Evolutionary conservation across 2,329 filamentous ascomycete species (phyloP).

Genomic region (Curvularia eragrostidis): DNA sequence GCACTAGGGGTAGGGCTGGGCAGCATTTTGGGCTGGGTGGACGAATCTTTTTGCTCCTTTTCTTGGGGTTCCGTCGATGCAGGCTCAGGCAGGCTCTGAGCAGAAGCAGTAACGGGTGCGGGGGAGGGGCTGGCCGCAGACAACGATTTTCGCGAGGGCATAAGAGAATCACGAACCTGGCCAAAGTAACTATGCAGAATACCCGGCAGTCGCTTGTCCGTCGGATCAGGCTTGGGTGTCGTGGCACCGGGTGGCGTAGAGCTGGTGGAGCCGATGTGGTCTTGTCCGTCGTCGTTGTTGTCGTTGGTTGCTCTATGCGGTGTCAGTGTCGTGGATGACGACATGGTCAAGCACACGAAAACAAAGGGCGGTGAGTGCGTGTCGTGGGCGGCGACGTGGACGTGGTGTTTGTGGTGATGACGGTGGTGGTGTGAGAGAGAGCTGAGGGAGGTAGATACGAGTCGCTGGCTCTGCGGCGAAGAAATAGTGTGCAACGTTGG

Average conservation of each 20-base stretch:
- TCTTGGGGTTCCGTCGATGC: constrained; percentile 29
- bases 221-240: constrained; percentile 90
- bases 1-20: constrained; percentile 57
- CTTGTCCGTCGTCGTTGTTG: constrained; percentile 74
- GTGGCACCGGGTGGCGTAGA: constrained; percentile 90
- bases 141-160: constrained; percentile 49
- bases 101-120: constrained; percentile 39
- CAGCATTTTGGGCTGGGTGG: constrained; percentile 60
- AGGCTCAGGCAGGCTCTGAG: constrained; percentile 15
- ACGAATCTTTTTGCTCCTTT: constrained; percentile 30
- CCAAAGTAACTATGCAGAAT: constrained; percentile 96
- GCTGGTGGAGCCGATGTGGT: constrained; percentile 79
- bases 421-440: constrained; percentile 7
- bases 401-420: no score
- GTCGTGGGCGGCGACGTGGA: constrained; percentile 2
- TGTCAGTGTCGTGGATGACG: constrained; percentile 44
- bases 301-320: constrained; percentile 62
- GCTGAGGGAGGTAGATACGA: neutral
- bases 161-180: constrained; percentile 89
- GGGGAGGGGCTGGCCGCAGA: constrained; percentile 49
- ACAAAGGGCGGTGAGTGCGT: constrained; percentile 18
- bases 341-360: constrained; percentile 29
- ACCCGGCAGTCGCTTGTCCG: constrained; percentile 92
- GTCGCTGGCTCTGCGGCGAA: constrained; percentile 17
- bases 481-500: constrained; percentile 41